Evolutionary conservation across 2,329 filamentous ascomycete species (phyloP).

Genomic region (Tricladium varicosporioides): DNA sequence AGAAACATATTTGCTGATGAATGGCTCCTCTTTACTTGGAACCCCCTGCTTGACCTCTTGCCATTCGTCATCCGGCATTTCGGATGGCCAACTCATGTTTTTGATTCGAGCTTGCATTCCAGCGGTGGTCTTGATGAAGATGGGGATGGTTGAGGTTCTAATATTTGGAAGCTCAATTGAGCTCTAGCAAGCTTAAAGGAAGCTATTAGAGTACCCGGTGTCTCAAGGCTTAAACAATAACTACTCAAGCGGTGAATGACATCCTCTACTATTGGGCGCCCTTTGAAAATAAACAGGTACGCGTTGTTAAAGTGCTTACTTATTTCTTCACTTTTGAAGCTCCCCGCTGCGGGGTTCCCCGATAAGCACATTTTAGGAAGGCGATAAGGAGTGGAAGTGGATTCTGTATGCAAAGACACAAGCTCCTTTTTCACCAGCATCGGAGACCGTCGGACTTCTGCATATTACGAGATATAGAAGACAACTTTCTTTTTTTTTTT

Average conservation of each 20-base stretch:
- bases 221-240: no score
- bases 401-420: no score
- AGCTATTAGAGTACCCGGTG: not conserved
- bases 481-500: no score
- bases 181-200: not conserved
- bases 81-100: conserved; percentile 31
- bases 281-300: not conserved
- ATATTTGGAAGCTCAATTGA: not conserved
- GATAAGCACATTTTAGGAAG: conserved; percentile 12
- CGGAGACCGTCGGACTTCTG: no score
- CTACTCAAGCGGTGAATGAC: not conserved
- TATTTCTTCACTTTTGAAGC: not conserved
- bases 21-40: conserved; percentile 62
- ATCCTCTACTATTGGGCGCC: not conserved
- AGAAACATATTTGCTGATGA: conserved; percentile 77
- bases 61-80: conserved; percentile 53
- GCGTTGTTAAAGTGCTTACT: not conserved
- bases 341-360: conserved; percentile 19
- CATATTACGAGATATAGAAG: no score
- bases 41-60: conserved; percentile 55
- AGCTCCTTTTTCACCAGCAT: no score
- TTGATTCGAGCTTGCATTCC: conserved; percentile 26
- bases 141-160: not conserved
- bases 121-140: conserved; percentile 1
- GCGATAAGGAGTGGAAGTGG: conserved; percentile 5